phyloP scores from a whole-genome alignment of 495 filamentous ascomycete genomes.

The Neurospora sp. region DNA sequence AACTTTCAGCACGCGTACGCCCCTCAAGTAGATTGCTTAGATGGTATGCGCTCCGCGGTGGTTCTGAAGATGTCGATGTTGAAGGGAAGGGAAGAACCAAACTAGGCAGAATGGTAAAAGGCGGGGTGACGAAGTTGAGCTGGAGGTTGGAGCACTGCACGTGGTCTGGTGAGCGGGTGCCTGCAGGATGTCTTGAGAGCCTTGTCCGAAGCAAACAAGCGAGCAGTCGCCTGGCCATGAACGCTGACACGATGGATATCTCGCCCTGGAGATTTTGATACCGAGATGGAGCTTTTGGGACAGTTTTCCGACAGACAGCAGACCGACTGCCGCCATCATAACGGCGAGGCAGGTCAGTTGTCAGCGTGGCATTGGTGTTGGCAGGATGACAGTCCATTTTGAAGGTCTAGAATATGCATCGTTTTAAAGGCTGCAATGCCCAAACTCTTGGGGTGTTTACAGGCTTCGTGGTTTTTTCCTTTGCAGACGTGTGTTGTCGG shows the following conservation, averaged over 20 bases:
- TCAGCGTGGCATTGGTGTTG: too few species aligned
- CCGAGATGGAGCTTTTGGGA: too few species aligned
- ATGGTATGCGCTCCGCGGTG: neutral
- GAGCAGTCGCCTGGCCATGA: too few species aligned
- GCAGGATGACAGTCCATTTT: too few species aligned
- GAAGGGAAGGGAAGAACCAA: neutral
- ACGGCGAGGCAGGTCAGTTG: too few species aligned
- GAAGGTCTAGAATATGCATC: too few species aligned
- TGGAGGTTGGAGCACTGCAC: neutral
- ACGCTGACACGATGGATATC: too few species aligned
- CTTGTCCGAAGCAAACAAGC: too few species aligned
- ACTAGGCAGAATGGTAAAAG: neutral
- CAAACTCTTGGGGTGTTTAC: neutral
- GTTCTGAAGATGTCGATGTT: neutral
- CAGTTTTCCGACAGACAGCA: too few species aligned
- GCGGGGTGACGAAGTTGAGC: neutral
- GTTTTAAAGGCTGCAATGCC: too few species aligned
- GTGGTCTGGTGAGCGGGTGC: neutral
- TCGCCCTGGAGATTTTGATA: too few species aligned
- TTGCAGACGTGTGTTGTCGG: neutral
- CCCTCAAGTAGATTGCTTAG: neutral
- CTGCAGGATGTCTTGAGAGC: neutral
- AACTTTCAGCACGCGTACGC: neutral
- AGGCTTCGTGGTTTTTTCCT: neutral
- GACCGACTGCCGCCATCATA: too few species aligned